Base-by-base conservation (phyloP, 2,329 filamentous ascomycete genomes). In the Ramularia endophylla region DNA sequence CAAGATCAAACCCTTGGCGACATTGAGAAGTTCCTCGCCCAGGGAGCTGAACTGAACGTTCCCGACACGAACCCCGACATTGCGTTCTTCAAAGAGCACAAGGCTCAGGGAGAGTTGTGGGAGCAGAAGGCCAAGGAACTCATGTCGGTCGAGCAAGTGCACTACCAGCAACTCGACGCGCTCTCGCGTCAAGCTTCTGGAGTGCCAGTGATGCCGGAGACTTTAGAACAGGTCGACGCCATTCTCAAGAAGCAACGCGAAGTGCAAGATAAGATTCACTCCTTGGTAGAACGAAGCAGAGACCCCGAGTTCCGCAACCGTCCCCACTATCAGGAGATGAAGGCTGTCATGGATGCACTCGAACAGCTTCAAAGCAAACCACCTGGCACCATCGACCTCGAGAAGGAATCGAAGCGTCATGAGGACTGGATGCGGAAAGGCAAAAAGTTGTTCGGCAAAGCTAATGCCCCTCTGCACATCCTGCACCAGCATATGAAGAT, bases 341-440 rank as follows among this genome's bases (percentile, higher is more conserved):
- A 85, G 3, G 87, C 94, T 32, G 81, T 95, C 8, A 87, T 92
- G 71, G 87, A 89, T 57, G 83, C 83, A 46, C 69, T 98, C 9
- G 85, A 87, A 43, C 87, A 92, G 39, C 74, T 97, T 8, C 94
- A 95, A 55, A 94, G 87, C 49, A 95, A 95, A 59, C 92, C 92
- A 0, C 78, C 78, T 29, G 92, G 92, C 2, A 94, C 90, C 0
- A 76, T 94, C 25, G 92, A 98, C 56, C 76, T 98, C 4, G 92
- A 98, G 60, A 89, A 87, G 50, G 88, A 97, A 62, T 85, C 92
- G 51, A 94, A 92, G 60, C 81, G 87, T 6, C 92, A 97, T 53
- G 92, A 98, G 61, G 92, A 98, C 63, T 98, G 92, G 92, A 98
- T 98, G 90, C 79, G 92, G 22, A 87, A 87, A 57, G 92, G 92